These are phyloP conservation scores for Penstemon eatonii DNA, from an alignment of 257 asterid species.

Conservation along the genomic window DNA sequence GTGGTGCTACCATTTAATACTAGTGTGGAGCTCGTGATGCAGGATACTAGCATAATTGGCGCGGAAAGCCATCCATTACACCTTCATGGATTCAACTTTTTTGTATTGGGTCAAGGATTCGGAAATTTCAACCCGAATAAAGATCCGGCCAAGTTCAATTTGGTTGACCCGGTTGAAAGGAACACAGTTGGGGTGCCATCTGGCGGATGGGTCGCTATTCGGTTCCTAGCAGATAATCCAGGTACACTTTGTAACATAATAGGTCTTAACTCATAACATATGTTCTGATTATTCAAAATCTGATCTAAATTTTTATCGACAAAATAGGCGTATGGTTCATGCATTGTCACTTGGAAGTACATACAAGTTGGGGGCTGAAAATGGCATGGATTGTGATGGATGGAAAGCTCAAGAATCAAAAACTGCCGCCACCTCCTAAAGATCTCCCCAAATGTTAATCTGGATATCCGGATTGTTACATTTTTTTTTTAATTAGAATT, in stretches of 20 bases:
- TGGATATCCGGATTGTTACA: not conserved
- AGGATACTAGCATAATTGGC: constrained; percentile 60
- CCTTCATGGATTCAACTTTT: constrained; percentile 71
- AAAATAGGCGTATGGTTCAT: constrained; percentile 64
- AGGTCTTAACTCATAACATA: not conserved
- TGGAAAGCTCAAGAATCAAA: constrained; percentile 54
- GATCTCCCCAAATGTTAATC: constrained; percentile 78
- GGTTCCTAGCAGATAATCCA: constrained; percentile 71
- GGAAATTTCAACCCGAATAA: constrained; percentile 57
- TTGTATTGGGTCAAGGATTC: constrained; percentile 54
- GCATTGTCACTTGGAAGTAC: constrained; percentile 78
- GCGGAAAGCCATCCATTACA: constrained; percentile 72
- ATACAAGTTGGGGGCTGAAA: constrained; percentile 75
- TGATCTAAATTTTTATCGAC: not conserved
- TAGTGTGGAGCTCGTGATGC: constrained; percentile 57
- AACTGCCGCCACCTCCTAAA: constrained; percentile 63
- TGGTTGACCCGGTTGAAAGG: constrained; percentile 63
- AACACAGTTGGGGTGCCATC: constrained; percentile 64
- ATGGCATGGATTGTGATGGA: constrained; percentile 72
- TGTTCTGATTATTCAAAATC: not conserved
- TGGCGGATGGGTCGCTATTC: constrained; percentile 69
- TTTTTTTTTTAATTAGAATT: not conserved
- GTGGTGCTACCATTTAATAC: constrained; percentile 46
- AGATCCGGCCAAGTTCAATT: constrained; percentile 52
- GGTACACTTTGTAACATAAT: constrained; percentile 30